Evolutionary conservation across 2,329 filamentous ascomycete species (phyloP).

Genomic region (Tolypocladium paradoxum): DNA sequence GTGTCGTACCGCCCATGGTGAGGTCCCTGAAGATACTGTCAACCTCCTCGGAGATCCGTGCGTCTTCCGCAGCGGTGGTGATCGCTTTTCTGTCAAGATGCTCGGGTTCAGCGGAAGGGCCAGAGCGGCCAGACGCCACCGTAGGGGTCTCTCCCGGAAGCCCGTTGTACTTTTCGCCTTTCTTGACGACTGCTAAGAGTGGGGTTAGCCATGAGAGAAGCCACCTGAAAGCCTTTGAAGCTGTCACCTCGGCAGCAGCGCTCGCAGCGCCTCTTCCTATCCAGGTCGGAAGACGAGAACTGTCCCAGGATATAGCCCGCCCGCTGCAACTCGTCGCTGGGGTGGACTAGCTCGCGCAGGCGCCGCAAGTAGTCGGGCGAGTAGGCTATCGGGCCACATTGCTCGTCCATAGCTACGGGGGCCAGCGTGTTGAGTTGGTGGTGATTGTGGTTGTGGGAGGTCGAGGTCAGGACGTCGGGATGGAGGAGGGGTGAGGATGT

Average conservation of each 20-base stretch:
- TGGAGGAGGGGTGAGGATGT: neutral
- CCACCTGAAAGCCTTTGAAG: neutral
- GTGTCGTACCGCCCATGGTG: neutral
- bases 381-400: constrained; percentile 9
- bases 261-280: constrained; percentile 20
- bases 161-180: neutral
- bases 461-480: neutral
- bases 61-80: neutral
- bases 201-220: neutral
- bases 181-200: neutral
- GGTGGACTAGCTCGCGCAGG: constrained; percentile 10
- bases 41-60: neutral
- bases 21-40: neutral
- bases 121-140: neutral
- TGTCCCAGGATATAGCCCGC: constrained; percentile 16
- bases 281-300: constrained; percentile 14
- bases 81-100: neutral
- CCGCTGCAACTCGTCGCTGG: constrained; percentile 8
- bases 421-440: neutral
- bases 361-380: constrained; percentile 9
- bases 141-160: neutral
- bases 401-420: neutral
- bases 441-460: neutral
- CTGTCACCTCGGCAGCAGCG: constrained; percentile 15
- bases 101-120: neutral